Percentiles rank a stretch among this genome's conserved stretches.
Conservation (phyloP, 208 protist genomes). For the Strigomonas culicis region DNA sequence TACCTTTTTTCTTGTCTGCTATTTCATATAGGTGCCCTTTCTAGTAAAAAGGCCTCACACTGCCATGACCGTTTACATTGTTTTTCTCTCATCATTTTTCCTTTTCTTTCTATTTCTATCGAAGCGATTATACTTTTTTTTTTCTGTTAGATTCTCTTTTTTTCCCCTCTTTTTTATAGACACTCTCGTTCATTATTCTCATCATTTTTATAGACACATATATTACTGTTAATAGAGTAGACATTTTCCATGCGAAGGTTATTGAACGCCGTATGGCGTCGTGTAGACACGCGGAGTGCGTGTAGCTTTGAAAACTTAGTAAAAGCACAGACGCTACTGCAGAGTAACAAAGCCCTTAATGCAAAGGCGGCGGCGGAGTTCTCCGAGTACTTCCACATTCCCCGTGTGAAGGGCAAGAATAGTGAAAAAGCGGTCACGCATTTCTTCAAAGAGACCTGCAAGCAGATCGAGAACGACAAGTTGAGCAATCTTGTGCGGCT, state of each 20-base stretch:
- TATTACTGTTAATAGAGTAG: not conserved
- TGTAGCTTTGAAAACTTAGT: conserved; percentile 32
- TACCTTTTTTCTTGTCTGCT: not conserved
- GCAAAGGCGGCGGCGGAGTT: conserved; percentile 32
- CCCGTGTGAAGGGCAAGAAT: not conserved
- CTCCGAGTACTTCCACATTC: conserved; percentile 44
- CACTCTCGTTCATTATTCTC: not conserved
- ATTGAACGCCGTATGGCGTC: too few relatives aligned
- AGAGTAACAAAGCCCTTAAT: conserved; percentile 21
- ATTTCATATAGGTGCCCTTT: not conserved
- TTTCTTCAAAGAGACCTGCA: not conserved
- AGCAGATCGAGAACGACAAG: not conserved
- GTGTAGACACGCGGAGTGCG: too few relatives aligned
- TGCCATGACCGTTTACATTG: not conserved
- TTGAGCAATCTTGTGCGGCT: not conserved
- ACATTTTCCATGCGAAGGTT: too few relatives aligned
- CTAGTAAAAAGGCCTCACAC: not conserved
- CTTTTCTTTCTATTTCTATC: not conserved
- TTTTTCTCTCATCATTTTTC: conserved; percentile 12
- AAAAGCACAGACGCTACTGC: conserved; percentile 42
- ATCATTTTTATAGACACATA: conserved; percentile 1
- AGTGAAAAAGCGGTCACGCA: too few relatives aligned
- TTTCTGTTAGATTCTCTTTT: conserved; percentile 3
- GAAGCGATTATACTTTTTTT: not conserved
- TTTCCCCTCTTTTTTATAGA: conserved; percentile 2